phyloP scores from a whole-genome alignment of 2,329 filamentous ascomycete species.

The Fusarium tricinctum region DNA sequence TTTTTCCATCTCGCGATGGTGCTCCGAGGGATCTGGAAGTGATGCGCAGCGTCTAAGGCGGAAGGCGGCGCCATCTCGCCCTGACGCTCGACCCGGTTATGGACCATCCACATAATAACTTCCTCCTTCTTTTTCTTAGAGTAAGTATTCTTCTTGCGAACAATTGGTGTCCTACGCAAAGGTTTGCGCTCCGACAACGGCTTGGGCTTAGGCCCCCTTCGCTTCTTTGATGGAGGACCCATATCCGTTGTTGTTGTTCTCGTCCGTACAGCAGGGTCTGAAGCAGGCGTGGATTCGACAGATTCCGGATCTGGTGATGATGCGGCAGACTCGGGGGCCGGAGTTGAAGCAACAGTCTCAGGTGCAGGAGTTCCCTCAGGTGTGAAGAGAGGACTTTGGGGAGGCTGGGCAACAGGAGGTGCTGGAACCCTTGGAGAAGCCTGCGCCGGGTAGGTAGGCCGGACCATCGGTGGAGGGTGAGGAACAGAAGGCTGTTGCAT shows the following conservation, averaged over 20 bases:
- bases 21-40: constrained; percentile 28
- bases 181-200: constrained; percentile 22
- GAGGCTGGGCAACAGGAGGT: not conserved
- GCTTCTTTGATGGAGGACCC: constrained; percentile 17
- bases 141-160: constrained; percentile 26
- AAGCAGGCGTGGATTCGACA: not conserved
- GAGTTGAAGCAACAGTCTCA: not conserved
- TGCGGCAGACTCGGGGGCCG: not conserved
- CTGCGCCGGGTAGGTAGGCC: not conserved
- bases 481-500: not conserved
- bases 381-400: not conserved
- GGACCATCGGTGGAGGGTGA: not conserved
- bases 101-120: constrained; percentile 25
- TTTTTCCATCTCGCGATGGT: constrained; percentile 31
- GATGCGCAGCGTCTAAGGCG: constrained; percentile 13
- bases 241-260: not conserved
- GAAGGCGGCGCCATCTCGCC: constrained; percentile 21
- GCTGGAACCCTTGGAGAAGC: not conserved
- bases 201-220: constrained; percentile 29
- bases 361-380: not conserved
- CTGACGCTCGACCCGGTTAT: constrained; percentile 5
- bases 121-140: constrained; percentile 28
- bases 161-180: constrained; percentile 12
- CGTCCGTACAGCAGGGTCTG: not conserved
- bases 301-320: not conserved